phyloP scores from a whole-genome alignment of 176 grass and related monocot genomes.

The Poa pratensis region DNA sequence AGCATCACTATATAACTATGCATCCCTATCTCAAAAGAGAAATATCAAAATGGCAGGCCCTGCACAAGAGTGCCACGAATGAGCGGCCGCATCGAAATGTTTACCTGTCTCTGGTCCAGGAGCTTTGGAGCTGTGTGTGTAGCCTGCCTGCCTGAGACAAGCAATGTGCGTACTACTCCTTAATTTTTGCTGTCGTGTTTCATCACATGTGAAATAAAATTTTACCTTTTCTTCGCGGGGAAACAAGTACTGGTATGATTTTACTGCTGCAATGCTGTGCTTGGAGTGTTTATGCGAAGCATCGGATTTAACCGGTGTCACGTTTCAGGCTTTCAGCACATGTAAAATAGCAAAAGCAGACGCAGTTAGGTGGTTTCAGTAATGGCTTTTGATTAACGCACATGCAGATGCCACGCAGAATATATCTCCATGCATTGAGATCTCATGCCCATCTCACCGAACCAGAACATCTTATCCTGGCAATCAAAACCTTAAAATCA shows the following conservation, averaged over 20 bases:
- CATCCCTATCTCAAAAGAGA: neutral
- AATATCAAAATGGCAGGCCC: neutral
- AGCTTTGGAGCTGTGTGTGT: neutral
- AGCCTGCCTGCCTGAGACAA: conserved; percentile 7
- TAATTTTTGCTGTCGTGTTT: neutral
- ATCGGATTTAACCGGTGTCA: neutral
- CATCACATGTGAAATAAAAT: neutral
- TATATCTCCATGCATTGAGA: neutral
- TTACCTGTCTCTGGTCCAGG: conserved; percentile 14
- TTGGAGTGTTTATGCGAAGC: neutral
- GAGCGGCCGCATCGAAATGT: conserved; percentile 26
- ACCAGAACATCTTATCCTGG: neutral
- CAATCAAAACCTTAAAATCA: neutral
- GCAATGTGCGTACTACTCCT: neutral
- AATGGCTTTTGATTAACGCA: neutral
- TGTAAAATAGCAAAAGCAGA: conserved; percentile 9
- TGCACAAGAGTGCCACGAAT: conserved; percentile 5
- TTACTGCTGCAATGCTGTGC: neutral
- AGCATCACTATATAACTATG: neutral
- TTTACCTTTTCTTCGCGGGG: neutral
- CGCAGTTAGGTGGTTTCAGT: neutral
- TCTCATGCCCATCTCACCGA: neutral
- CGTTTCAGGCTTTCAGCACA: neutral
- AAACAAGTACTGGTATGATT: neutral
- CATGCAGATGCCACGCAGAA: neutral